phyloP scores from a whole-genome alignment of 805 yeast species.

The Nadsonia fulvescens region DNA sequence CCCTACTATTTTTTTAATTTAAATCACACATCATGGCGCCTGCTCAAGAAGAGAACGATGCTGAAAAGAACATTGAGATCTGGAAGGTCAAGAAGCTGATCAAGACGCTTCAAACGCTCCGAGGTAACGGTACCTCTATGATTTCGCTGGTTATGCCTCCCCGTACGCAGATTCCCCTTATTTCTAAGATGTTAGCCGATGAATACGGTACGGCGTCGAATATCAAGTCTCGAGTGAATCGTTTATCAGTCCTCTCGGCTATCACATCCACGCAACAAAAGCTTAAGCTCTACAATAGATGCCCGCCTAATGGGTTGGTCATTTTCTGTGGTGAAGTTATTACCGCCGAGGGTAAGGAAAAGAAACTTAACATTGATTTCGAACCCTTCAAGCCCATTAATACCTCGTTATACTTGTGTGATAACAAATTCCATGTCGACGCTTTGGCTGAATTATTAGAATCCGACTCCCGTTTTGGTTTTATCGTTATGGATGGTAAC shows the following conservation, averaged over 20 bases:
- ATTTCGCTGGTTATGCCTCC: constrained; percentile 93
- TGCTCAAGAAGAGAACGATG: constrained; percentile 33
- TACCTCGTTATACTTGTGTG: constrained; percentile 91
- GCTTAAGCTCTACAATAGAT: constrained; percentile 69
- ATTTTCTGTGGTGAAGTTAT: constrained; percentile 96
- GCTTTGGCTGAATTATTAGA: constrained; percentile 86
- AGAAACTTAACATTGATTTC: constrained; percentile 89
- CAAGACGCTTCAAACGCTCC: constrained; percentile 72
- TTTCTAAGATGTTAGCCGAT: constrained; percentile 84
- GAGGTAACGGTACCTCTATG: constrained; percentile 99
- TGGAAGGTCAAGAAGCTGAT: constrained; percentile 96
- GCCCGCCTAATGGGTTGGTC: constrained; percentile 91
- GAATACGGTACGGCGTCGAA: constrained; percentile 98
- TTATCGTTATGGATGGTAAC: constrained; percentile 98
- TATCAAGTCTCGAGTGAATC: constrained; percentile 92
- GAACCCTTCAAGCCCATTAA: constrained; percentile 99
- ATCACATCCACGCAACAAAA: constrained; percentile 97
- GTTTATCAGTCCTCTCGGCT: constrained; percentile 88
- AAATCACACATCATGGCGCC: no score
- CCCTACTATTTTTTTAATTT: no score
- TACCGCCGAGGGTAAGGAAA: constrained; percentile 94
- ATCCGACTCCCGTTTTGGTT: constrained; percentile 91
- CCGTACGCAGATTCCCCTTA: constrained; percentile 75
- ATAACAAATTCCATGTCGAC: constrained; percentile 95
- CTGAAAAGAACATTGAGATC: constrained; percentile 93